Evolutionary conservation across 208 protist species (phyloP).

Genomic region (Leishmania arabica): DNA sequence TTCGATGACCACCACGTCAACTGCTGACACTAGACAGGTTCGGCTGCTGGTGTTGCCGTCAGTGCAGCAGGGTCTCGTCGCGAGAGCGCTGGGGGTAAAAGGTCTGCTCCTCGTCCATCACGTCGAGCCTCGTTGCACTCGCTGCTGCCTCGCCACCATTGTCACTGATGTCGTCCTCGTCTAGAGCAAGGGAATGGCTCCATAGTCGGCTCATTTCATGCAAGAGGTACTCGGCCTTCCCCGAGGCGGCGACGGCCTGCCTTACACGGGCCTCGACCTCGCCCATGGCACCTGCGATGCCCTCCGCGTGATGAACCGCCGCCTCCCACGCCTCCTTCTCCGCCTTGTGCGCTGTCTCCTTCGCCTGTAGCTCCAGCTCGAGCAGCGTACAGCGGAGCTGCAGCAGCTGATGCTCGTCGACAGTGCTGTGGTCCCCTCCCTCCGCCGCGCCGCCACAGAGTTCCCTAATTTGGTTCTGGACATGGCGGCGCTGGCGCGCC

Average conservation of each 20-base stretch:
- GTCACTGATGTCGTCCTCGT: conserved; percentile 11
- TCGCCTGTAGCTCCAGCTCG: conserved; percentile 24
- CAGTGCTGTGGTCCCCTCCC: not conserved
- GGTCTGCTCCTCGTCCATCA: not conserved
- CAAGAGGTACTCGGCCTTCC: conserved; percentile 11
- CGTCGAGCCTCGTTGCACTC: not conserved
- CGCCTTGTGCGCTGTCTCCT: conserved; percentile 10
- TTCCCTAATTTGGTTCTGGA: not conserved
- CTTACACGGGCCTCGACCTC: conserved; percentile 25
- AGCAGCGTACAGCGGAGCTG: conserved; percentile 16
- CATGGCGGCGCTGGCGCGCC: conserved; percentile 4
- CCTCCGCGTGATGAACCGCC: conserved; percentile 9
- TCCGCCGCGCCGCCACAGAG: not conserved
- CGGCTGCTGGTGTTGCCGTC: not conserved
- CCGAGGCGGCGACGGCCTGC: conserved; percentile 10
- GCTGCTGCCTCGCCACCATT: not conserved
- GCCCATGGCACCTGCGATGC: conserved; percentile 6
- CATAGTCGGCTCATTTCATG: conserved; percentile 29
- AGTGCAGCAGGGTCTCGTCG: not conserved
- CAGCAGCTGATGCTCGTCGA: conserved; percentile 15
- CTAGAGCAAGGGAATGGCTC: conserved; percentile 16
- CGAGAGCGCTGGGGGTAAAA: not conserved
- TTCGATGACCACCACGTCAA: not conserved
- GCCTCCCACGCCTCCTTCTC: conserved; percentile 20
- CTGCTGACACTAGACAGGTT: not conserved